phyloP scores from a whole-genome alignment of 148 eudicot genomes.

The Drosera capensis region DNA sequence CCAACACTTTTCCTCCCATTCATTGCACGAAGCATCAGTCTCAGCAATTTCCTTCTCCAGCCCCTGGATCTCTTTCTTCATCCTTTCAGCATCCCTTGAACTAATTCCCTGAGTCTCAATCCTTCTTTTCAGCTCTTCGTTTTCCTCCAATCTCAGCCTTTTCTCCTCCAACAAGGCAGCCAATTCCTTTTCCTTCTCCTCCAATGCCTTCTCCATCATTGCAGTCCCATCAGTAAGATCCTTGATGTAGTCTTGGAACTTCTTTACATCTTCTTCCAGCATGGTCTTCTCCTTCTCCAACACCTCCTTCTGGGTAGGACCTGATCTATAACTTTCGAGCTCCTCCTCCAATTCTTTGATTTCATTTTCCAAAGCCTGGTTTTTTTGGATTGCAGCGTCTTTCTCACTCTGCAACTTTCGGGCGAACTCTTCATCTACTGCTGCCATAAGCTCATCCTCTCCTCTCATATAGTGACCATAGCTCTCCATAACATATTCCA shows the following conservation, averaged over 20 bases:
- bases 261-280: slow-evolving; percentile 49
- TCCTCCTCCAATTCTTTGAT: slow-evolving; percentile 31
- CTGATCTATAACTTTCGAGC: slow-evolving; percentile 29
- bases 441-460: slow-evolving; percentile 47
- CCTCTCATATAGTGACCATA: slow-evolving; percentile 53
- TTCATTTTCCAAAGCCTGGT: slow-evolving; percentile 21
- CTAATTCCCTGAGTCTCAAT: slow-evolving; percentile 66
- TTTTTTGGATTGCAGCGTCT: slow-evolving; percentile 15
- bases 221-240: slow-evolving; percentile 23
- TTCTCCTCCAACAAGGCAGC: slow-evolving; percentile 39
- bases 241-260: slow-evolving; percentile 39
- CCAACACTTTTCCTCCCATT: slow-evolving; percentile 89
- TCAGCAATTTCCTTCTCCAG: slow-evolving; percentile 76
- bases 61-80: slow-evolving; percentile 70
- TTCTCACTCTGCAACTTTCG: slow-evolving; percentile 33
- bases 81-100: slow-evolving; percentile 88
- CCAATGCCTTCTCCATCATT: slow-evolving; percentile 41
- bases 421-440: slow-evolving; percentile 30
- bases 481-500: slow-evolving; percentile 26
- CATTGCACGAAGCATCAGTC: slow-evolving; percentile 45
- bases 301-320: slow-evolving; percentile 43
- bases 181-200: slow-evolving; percentile 61
- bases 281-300: slow-evolving; percentile 34
- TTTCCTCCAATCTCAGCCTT: slow-evolving; percentile 43
- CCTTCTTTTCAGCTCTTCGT: slow-evolving; percentile 64